These are phyloP conservation scores for Ophiostoma sp. DNA, from an alignment of 2,329 filamentous ascomycete species.

Conservation along the genomic window DNA sequence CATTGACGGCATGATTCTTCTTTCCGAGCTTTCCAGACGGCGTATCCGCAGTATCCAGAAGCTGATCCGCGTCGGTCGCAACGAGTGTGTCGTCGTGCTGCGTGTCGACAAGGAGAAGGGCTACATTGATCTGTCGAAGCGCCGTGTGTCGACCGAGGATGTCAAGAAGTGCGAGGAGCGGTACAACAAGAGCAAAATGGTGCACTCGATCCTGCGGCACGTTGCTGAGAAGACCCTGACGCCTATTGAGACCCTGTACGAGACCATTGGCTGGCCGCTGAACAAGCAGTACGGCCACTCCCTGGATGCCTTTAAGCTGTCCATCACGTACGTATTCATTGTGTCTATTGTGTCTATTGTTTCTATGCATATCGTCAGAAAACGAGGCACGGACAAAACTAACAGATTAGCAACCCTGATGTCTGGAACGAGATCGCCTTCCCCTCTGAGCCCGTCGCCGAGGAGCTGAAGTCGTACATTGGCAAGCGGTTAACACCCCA, in stretches of 20 bases:
- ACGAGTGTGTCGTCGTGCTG: slow-evolving; percentile 97
- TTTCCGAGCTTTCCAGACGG: slow-evolving; percentile 93
- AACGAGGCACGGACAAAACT: background rate
- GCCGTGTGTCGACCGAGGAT: slow-evolving; percentile 94
- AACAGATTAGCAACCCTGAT: slow-evolving; percentile 67
- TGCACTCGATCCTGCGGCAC: slow-evolving; percentile 97
- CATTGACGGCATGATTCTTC: slow-evolving; percentile 99
- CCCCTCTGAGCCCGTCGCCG: slow-evolving; percentile 74
- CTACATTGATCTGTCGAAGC: slow-evolving; percentile 98
- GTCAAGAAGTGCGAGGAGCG: slow-evolving; percentile 98
- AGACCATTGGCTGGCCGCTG: slow-evolving; percentile 91
- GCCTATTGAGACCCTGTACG: slow-evolving; percentile 91
- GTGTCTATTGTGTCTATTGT: background rate
- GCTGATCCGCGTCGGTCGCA: slow-evolving; percentile 93
- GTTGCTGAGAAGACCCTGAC: slow-evolving; percentile 94
- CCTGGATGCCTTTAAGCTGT: slow-evolving; percentile 97
- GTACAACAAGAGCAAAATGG: slow-evolving; percentile 99
- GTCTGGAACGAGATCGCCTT: slow-evolving; percentile 94
- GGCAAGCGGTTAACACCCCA: slow-evolving; percentile 94
- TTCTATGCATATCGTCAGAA: background rate
- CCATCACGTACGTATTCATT: slow-evolving; percentile 69
- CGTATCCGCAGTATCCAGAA: slow-evolving; percentile 99
- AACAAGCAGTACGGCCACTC: slow-evolving; percentile 97
- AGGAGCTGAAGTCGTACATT: slow-evolving; percentile 92
- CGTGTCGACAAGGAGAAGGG: slow-evolving; percentile 98